Conservation (phyloP, 1,284 basidiomycete species). For the Pseudozyma pruni region DNA sequence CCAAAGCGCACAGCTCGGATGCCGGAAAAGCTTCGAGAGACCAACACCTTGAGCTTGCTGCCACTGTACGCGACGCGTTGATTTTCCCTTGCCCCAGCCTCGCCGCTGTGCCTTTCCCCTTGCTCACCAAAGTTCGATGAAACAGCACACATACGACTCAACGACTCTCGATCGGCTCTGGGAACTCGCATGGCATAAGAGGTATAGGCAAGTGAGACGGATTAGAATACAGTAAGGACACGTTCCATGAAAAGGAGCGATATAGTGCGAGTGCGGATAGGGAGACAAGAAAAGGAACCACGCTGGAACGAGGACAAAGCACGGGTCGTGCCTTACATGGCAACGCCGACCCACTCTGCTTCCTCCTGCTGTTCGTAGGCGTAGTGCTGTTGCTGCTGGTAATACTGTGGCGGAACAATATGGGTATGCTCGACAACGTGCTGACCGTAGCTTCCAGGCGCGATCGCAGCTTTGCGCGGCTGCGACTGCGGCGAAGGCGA, state of each 20-base stretch:
- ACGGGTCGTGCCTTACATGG: constrained; percentile 31
- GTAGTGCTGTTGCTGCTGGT: constrained; percentile 4
- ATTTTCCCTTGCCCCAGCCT: too few species aligned
- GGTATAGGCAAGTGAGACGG: too few species aligned
- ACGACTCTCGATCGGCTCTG: too few species aligned
- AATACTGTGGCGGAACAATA: constrained; percentile 3
- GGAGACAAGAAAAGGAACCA: background rate
- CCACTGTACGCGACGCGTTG: constrained; percentile 46
- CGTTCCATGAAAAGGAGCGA: too few species aligned
- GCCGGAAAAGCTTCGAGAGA: constrained; percentile 16
- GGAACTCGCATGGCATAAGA: too few species aligned
- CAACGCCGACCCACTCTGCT: constrained; percentile 41
- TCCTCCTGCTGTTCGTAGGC: constrained; percentile 25
- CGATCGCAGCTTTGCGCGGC: constrained; percentile 25
- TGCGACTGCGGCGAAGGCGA: constrained; percentile 33
- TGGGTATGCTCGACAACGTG: constrained; percentile 11
- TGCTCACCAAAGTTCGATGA: too few species aligned
- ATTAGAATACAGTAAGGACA: constrained; percentile 16
- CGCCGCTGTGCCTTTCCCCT: too few species aligned
- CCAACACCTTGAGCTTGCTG: constrained; percentile 17
- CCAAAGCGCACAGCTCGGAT: constrained; percentile 25
- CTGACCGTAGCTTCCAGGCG: constrained; percentile 25
- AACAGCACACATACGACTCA: too few species aligned
- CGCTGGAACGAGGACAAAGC: background rate
- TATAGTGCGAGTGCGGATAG: constrained; percentile 6